Percentiles rank a stretch among this genome's conserved stretches.
phyloP scores from a whole-genome alignment of 2,329 filamentous ascomycete genomes.

The Paracoccidioides brasiliensis region DNA sequence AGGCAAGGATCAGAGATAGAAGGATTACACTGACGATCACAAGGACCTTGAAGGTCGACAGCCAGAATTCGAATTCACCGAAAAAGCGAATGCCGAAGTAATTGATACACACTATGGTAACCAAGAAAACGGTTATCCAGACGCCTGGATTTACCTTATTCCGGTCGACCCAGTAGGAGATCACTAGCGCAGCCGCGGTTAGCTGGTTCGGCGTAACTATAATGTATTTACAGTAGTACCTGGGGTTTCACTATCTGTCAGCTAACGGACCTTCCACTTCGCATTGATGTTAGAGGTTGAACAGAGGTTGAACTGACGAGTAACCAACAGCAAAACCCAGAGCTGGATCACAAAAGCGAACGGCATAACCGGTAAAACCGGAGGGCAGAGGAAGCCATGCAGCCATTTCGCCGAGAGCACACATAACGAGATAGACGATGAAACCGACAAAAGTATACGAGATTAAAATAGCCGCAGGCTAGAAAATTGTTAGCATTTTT shows the following conservation, averaged over 20 bases:
- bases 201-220: slow-evolving; percentile 77
- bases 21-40: slow-evolving; percentile 55
- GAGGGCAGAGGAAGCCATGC: slow-evolving; percentile 39
- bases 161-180: slow-evolving; percentile 60
- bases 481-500: slow-evolving; percentile 7
- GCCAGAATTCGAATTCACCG: slow-evolving; percentile 52
- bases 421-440: slow-evolving; percentile 57
- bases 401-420: slow-evolving; percentile 37
- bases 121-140: slow-evolving; percentile 60
- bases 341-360: slow-evolving; percentile 34
- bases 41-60: slow-evolving; percentile 53
- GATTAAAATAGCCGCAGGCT: slow-evolving; percentile 32
- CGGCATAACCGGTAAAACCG: slow-evolving; percentile 35
- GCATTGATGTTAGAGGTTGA: neutral
- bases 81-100: slow-evolving; percentile 58
- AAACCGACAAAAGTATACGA: slow-evolving; percentile 33
- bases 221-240: slow-evolving; percentile 61
- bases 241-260: slow-evolving; percentile 10
- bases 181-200: slow-evolving; percentile 65
- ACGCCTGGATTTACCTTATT: slow-evolving; percentile 62
- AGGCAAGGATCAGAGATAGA: slow-evolving; percentile 48
- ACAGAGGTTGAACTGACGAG: slow-evolving; percentile 24
- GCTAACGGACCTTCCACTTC: neutral
- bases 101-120: slow-evolving; percentile 52
- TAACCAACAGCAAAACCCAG: slow-evolving; percentile 37